These are phyloP conservation scores for Blastobotrys parvus DNA, from an alignment of 805 yeast species.

Conservation along the genomic window DNA sequence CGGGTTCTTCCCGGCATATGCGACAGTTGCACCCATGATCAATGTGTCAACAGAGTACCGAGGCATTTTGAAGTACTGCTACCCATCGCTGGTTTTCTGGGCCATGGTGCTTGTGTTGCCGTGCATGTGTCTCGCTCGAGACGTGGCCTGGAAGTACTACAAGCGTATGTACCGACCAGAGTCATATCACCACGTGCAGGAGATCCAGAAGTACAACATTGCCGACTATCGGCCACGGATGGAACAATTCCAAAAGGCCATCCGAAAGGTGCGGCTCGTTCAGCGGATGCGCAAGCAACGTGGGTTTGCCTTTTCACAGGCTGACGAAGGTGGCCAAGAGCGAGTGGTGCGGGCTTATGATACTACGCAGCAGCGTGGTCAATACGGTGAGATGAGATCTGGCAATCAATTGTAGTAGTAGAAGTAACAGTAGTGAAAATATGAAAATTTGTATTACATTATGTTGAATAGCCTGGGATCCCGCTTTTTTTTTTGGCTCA, in stretches of 20 bases:
- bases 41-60: conserved; percentile 75
- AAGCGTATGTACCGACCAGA: conserved; percentile 89
- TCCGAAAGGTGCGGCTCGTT: conserved; percentile 94
- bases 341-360: conserved; percentile 88
- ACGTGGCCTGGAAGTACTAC: conserved; percentile 88
- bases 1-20: conserved; percentile 77
- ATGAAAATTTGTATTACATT: no score
- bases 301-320: conserved; percentile 97
- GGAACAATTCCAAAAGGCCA: conserved; percentile 95
- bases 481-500: no score
- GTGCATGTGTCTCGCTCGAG: conserved; percentile 70
- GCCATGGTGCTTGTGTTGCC: conserved; percentile 70
- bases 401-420: neutral
- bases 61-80: conserved; percentile 71
- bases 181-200: conserved; percentile 91
- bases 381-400: conserved; percentile 48
- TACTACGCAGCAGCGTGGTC: conserved; percentile 77
- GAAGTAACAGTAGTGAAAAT: no score
- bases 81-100: conserved; percentile 79
- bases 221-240: conserved; percentile 93
- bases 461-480: no score
- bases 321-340: conserved; percentile 92
- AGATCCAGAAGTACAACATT: conserved; percentile 88
- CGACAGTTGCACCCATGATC: conserved; percentile 73
- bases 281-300: conserved; percentile 97